Conservation (phyloP, 805 yeast species). For the Wickerhamiella parazyma region DNA sequence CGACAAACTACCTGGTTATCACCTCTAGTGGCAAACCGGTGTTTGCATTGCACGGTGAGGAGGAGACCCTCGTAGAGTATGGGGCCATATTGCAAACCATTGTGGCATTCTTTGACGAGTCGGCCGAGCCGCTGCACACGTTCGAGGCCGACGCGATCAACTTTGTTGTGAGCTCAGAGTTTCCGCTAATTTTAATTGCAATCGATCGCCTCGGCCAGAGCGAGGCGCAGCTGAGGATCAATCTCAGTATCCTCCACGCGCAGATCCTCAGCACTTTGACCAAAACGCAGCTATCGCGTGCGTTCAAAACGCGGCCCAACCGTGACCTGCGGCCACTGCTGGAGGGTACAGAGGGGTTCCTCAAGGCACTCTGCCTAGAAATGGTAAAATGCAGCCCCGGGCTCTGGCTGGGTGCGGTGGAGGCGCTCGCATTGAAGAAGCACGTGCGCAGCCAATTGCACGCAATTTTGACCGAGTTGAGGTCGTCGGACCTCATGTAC, state of each 20-base stretch:
- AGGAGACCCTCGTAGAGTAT: constrained; percentile 15
- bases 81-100: constrained; percentile 21
- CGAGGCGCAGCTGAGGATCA: constrained; percentile 37
- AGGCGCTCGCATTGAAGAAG: constrained; percentile 45
- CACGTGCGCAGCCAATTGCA: constrained; percentile 46
- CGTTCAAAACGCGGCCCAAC: constrained; percentile 58
- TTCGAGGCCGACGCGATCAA: constrained; percentile 39
- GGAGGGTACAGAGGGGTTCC: constrained; percentile 61
- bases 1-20: constrained; percentile 16
- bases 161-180: constrained; percentile 46
- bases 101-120: constrained; percentile 16
- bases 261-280: constrained; percentile 72
- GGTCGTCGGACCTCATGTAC: constrained; percentile 50
- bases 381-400: constrained; percentile 44
- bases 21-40: constrained; percentile 21
- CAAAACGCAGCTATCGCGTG: constrained; percentile 58
- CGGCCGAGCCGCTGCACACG: constrained; percentile 22
- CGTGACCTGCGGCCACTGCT: constrained; percentile 68
- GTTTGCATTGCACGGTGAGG: constrained; percentile 15
- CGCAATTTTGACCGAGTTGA: constrained; percentile 35
- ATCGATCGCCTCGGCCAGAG: constrained; percentile 30
- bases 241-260: constrained; percentile 58
- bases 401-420: constrained; percentile 49
- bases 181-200: constrained; percentile 65
- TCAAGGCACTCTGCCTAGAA: constrained; percentile 48